Evolutionary conservation across 2,329 filamentous ascomycete species (phyloP).

Genomic region (Colletotrichum australisinense): DNA sequence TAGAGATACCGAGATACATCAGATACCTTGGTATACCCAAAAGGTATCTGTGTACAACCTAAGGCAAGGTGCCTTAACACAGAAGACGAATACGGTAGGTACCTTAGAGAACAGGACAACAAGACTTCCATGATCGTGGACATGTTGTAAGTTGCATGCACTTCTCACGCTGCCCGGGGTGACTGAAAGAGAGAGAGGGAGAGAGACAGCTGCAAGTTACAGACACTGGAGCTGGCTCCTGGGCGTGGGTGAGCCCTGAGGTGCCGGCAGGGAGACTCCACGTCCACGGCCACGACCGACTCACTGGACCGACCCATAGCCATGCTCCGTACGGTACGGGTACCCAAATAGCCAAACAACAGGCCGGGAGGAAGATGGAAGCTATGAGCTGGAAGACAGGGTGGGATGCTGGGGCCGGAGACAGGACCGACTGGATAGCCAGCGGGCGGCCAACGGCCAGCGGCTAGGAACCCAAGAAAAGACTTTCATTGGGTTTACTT

Average conservation of each 20-base stretch:
- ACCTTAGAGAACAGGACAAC: neutral
- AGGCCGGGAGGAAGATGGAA: neutral
- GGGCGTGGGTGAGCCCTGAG: neutral
- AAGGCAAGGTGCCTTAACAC: no score
- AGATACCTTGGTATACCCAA: neutral
- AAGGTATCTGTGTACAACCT: neutral
- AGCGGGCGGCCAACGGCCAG: slow-evolving; percentile 1
- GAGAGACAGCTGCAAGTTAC: neutral
- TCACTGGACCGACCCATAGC: slow-evolving; percentile 5
- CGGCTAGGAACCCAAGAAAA: slow-evolving; percentile 5
- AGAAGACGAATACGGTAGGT: no score
- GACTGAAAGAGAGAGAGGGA: neutral
- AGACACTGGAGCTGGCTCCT: neutral
- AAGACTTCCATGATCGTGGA: neutral
- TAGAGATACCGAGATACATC: neutral
- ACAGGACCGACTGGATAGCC: slow-evolving; percentile 22
- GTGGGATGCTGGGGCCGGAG: slow-evolving; percentile 14
- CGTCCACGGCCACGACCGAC: slow-evolving; percentile 10
- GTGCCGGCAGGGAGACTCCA: slow-evolving; percentile 5
- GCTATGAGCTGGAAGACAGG: slow-evolving; percentile 6
- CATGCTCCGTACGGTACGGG: neutral
- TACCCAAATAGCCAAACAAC: neutral
- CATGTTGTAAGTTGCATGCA: neutral
- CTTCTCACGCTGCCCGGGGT: neutral
- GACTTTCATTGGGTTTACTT: neutral